Evolutionary conservation across 257 asterid genomes (phyloP).

Genomic region (Nicotiana otophora): DNA sequence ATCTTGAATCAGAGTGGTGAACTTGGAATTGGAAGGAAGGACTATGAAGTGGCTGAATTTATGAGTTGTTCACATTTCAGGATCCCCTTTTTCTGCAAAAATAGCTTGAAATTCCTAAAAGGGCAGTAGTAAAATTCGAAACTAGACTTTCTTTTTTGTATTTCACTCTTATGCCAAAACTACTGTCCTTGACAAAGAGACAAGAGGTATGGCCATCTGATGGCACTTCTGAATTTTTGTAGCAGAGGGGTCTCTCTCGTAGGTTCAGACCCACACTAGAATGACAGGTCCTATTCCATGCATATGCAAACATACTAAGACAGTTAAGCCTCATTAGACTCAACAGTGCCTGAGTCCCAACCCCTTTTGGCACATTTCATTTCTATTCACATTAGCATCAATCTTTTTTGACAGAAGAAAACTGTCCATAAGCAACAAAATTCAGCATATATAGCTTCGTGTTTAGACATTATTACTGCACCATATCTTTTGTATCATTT

Average conservation of each 20-base stretch:
- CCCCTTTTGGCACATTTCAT: slow-evolving; percentile 13
- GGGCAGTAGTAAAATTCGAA: background rate
- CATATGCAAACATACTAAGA: slow-evolving; percentile 18
- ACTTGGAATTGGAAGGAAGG: background rate
- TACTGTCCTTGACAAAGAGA: slow-evolving; percentile 25
- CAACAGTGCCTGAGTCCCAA: slow-evolving; percentile 10
- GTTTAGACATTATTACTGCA: slow-evolving; percentile 5
- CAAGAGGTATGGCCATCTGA: slow-evolving; percentile 11
- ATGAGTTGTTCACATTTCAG: background rate
- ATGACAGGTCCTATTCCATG: slow-evolving; percentile 27
- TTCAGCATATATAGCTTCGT: background rate
- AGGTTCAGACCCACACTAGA: slow-evolving; percentile 24
- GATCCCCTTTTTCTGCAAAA: background rate
- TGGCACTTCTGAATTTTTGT: background rate
- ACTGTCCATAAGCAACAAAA: slow-evolving; percentile 7
- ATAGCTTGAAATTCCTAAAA: background rate
- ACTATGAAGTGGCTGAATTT: background rate
- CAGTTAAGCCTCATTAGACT: slow-evolving; percentile 7
- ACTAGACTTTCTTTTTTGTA: background rate
- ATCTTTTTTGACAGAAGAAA: background rate
- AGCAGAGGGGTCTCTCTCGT: slow-evolving; percentile 6
- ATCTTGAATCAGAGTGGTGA: background rate
- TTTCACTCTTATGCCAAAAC: slow-evolving; percentile 12
- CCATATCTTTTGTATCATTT: background rate
- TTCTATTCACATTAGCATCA: background rate